Base-by-base conservation (phyloP, 495 filamentous ascomycete genomes). In the Aspergillus ostianus region DNA sequence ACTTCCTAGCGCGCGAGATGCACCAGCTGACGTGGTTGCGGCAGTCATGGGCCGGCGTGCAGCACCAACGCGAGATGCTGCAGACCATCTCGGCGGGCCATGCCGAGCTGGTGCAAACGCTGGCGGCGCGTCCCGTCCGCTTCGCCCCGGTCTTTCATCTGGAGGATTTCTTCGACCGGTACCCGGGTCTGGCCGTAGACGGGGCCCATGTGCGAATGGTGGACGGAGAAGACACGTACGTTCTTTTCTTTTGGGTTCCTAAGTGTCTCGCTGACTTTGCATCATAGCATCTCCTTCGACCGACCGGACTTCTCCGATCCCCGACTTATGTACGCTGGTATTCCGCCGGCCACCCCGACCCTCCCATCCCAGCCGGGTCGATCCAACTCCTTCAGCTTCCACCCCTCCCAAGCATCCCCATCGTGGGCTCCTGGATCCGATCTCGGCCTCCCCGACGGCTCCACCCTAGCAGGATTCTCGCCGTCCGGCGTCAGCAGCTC, bases 141-240 rank as follows among this genome's bases (percentile, higher is more conserved):
- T 91, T 90, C 59, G 87, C 86, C 5, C 86, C 90, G 0, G 87
- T 88, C 17, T 93, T 93, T 64, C 88, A 92, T 57, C 81, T 92
- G 4, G 91, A 95, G 61, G 90, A 92, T 63, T 95, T 95, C 70
- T 87, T 93, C 65, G 90, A 93, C 65, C 83, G 91, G 20, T 95
- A 95, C 65, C 77, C 79, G 0, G 82, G 79, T 10, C 63, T 79
- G 36, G 65, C 69, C 1, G 73, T 84, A 49, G 83, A 86, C 60
- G 79, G 80, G 32, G 76, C 80, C 2, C 80, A 86, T 65, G 73
- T 84, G 15, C 73, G 77, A n/a, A 73, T 89, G 32, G 64, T 80
- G 10, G 85, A 88, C 65, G 76, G 79, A 13, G 69, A 77, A 4
- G 74, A 82, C 7, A 20, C 27, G 52, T 61, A 55, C 50, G 59